A percentile compares a stretch with the other conserved stretches of the same genome.
phyloP scores from a whole-genome alignment of 1,139 yeast genomes.

The Saccharomyces hybrid region DNA sequence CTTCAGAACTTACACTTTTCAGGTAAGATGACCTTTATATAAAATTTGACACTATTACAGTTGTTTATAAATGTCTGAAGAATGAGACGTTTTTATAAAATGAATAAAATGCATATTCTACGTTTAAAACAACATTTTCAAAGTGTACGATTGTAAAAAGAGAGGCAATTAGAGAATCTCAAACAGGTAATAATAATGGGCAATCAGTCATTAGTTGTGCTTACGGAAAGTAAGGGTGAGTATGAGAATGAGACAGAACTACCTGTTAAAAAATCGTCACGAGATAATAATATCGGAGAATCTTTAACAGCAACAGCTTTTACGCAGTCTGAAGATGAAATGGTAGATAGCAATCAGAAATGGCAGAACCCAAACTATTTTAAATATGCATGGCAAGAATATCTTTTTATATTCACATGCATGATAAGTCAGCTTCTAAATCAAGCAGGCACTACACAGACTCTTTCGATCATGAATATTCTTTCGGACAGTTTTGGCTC shows the following conservation, averaged over 20 bases:
- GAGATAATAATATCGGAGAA: neutral
- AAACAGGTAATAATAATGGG: neutral
- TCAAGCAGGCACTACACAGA: constrained; percentile 32
- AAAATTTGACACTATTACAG: neutral
- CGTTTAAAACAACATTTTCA: neutral
- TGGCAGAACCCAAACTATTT: constrained; percentile 23
- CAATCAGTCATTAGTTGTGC: neutral
- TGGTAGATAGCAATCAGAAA: constrained; percentile 6
- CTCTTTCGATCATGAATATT: constrained; percentile 31
- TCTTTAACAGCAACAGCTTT: neutral
- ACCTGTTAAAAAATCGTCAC: neutral
- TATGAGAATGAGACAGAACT: neutral
- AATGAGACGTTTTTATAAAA: neutral
- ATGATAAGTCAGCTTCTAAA: constrained; percentile 36
- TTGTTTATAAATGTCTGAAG: neutral
- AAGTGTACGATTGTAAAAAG: neutral
- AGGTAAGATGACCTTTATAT: neutral
- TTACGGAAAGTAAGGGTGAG: neutral
- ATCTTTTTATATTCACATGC: constrained; percentile 31
- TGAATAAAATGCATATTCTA: neutral
- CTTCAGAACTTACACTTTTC: neutral
- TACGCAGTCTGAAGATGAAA: neutral
- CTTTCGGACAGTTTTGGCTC: constrained; percentile 25
- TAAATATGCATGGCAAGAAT: constrained; percentile 25
- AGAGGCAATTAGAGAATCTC: neutral